Evolutionary conservation across 176 grass and related monocot species (phyloP), one percentile per base, ranked within the genome.

Genomic region (Alopecurus myosuroides): DNA sequence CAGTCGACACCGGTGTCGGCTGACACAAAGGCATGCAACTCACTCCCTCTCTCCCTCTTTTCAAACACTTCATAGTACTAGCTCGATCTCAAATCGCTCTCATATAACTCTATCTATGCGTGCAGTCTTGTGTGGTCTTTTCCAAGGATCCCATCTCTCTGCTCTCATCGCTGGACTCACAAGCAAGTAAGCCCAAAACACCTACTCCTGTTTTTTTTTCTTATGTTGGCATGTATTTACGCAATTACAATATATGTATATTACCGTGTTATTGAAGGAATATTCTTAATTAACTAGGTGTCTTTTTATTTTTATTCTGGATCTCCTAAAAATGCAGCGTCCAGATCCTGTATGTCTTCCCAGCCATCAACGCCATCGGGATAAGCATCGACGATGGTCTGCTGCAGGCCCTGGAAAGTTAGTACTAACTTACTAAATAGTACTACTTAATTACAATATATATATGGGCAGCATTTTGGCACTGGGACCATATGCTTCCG

Each of bases 1-100:
- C 82, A 89, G 23, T 3, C 60, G 28, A 40, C 17, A 11, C 86
- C 74, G 31, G 64, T 74, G 28, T 84, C 55, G 26, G 81, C 87
- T 11, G 35, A 0, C 23, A 28, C 2, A 11, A 55, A 84, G 87
- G 87, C 20, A 56, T 61, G 17, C 15, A 4, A 39, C 69, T 15
- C 28, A 0, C 64, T 35, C 9, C 4, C 60, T 50, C 48, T 28
- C 56, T 50, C 31, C 25, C 7, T 10, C 13, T 67, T 17, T 55
- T 28, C 25, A 60, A 14, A 28, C 57, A 28, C 5, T 18, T 33
- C 13, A 12, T 19, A n/a, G n/a, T n/a, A 20, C 65, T 6, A 23
- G 34, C 6, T 23, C 14, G 11, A 18, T 70, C 30, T 41, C 55
- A 12, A 44, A 11, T 44, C 3, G 39, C 39, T 41, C 39, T 41